Conservation (phyloP, 2,329 filamentous ascomycete genomes). For the Didymella lethalis region DNA sequence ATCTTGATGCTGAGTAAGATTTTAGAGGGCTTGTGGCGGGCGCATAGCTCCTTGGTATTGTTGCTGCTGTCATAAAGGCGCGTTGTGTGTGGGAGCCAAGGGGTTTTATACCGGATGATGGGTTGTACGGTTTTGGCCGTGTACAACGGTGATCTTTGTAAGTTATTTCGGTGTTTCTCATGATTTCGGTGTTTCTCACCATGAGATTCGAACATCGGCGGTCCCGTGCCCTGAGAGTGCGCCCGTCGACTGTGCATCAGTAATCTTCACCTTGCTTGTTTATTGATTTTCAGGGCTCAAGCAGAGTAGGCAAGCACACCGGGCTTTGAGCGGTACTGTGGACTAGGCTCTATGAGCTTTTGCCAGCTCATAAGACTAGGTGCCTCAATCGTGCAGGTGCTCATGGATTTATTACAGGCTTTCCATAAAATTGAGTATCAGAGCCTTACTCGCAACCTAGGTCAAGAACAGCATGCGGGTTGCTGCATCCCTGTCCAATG, state of each 20-base stretch:
- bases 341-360: not conserved
- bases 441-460: not conserved
- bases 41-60: not conserved
- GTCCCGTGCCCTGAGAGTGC: not conserved
- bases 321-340: not conserved
- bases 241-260: not conserved
- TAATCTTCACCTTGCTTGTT: not conserved
- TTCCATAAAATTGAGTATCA: not conserved
- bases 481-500: not conserved
- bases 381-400: not conserved
- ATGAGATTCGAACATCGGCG: not conserved
- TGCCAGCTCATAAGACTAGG: not conserved
- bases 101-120: not conserved
- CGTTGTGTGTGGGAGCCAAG: not conserved
- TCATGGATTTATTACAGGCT: not conserved
- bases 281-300: not conserved
- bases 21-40: not conserved
- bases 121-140: not conserved
- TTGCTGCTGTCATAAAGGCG: not conserved
- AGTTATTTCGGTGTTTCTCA: not conserved
- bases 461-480: not conserved
- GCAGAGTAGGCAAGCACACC: not conserved
- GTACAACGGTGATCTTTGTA: not conserved
- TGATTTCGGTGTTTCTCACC: not conserved
- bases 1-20: constrained; percentile 9